Conservation (phyloP, 371 early-diverging fungal genomes). For the Rhizopus sp. region DNA sequence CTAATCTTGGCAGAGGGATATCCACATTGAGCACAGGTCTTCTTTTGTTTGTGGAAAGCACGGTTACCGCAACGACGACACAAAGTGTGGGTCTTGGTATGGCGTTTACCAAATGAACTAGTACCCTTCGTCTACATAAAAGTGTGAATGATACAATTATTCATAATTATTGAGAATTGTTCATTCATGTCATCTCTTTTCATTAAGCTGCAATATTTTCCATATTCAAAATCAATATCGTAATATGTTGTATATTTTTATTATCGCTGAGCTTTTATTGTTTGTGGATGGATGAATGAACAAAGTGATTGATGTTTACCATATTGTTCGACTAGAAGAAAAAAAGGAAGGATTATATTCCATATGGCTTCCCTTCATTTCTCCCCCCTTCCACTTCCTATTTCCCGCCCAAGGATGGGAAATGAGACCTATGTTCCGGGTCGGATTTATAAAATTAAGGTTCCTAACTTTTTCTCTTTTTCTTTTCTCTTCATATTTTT, state of each 20-base stretch:
- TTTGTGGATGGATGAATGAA: no score
- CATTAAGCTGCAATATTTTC: background rate
- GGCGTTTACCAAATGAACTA: conserved; percentile 99
- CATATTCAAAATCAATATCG: background rate
- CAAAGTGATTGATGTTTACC: no score
- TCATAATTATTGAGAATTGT: background rate
- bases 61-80: conserved; percentile 99
- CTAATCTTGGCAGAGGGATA: conserved; percentile 99
- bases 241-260: background rate
- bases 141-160: background rate
- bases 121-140: conserved; percentile 96
- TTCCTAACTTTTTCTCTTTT: background rate
- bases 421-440: background rate
- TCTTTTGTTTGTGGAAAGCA: conserved; percentile 99
- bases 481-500: conserved; percentile 7
- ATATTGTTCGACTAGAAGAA: no score
- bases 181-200: background rate
- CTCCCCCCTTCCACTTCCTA: background rate
- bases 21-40: conserved; percentile 99
- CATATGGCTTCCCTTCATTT: no score
- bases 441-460: background rate
- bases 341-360: no score
- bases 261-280: no score
- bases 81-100: conserved; percentile 98
- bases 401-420: background rate